Base-by-base conservation (phyloP, 2,329 filamentous ascomycete species). In the Sporothrix brasiliensis region DNA sequence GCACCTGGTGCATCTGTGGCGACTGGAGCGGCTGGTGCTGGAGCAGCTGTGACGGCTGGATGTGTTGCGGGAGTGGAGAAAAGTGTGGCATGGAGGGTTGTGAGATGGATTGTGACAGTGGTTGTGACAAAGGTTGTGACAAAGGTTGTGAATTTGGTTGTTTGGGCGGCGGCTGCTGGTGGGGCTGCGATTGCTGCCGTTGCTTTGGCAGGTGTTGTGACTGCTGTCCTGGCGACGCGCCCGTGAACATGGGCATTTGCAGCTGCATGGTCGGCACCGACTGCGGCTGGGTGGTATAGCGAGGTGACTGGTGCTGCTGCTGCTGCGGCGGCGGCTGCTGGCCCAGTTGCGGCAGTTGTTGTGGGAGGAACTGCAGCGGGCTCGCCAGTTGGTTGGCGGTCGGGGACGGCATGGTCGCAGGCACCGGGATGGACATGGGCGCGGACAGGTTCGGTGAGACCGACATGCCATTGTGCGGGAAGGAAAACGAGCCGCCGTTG, bases 131-230 rank as follows among this genome's bases (percentile, higher is more conserved):
- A 75, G 74, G 78, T n/a, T 69, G 67, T n/a, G 67, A 34, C 24
- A 41, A n/a, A 14, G 24, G 56, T 13, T 47, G 58, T 30, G 47
- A n/a, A 10, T 9, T 27, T 41, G 69, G 70, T 54, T 75, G 74
- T 14, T 74, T 70, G 44, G 74, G 73, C 50, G 73, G 73, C 67
- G 70, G 69, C 50, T 74, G 71, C 39, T 66, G 56, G 47, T 76
- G 77, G 5, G 75, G 75, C 21, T 72, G 70, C 24, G 72, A 72
- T 24, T 70, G 71, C 30, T 72, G 74, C 10, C 58, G 58, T 21
- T 72, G 74, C n/a, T 72, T 72, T 19, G 73, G 77, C 67, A 75
- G 72, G 49, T 76, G 77, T 41, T 75, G 74, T 30, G 75, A 74
- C n/a, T 73, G 74, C 27, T 74, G 72, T 11, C 53, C 60, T 13